Conservation (phyloP, 2,329 filamentous ascomycete species). For the Penicillium sp. region DNA sequence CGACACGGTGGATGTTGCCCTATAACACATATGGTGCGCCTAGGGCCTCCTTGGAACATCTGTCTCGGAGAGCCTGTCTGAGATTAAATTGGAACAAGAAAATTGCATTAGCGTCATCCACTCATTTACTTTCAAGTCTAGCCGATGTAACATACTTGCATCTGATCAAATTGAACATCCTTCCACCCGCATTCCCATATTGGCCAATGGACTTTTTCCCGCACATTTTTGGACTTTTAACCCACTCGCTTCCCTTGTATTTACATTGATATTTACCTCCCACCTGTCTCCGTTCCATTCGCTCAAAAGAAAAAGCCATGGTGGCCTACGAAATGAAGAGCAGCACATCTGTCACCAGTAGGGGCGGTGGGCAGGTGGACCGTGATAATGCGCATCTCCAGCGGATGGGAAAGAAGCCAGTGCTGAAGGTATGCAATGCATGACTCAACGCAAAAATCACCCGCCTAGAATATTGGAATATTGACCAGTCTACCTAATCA, state of each 20-base stretch:
- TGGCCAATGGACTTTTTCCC: not conserved
- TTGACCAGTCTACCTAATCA: slow-evolving; percentile 7
- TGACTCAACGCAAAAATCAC: not conserved
- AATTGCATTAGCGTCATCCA: not conserved
- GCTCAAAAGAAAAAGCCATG: not conserved
- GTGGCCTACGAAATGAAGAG: slow-evolving; percentile 1
- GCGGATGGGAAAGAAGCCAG: slow-evolving; percentile 9
- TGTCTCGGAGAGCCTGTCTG: not conserved
- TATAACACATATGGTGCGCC: not conserved
- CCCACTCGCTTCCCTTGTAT: not conserved
- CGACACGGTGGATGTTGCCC: not conserved
- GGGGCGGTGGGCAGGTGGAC: not conserved
- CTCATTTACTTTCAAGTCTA: not conserved
- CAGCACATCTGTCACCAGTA: not conserved
- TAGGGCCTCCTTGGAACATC: not conserved
- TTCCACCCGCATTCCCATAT: not conserved
- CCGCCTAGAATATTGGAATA: not conserved
- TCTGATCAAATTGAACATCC: not conserved
- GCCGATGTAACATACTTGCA: not conserved
- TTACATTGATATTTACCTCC: not conserved
- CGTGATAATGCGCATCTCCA: slow-evolving; percentile 5
- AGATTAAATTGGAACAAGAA: not conserved
- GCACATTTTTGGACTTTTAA: not conserved
- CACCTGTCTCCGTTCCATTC: not conserved
- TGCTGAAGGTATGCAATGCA: not conserved